phyloP scores from a whole-genome alignment of 2,329 filamentous ascomycete species.

The Claviceps cyperi region DNA sequence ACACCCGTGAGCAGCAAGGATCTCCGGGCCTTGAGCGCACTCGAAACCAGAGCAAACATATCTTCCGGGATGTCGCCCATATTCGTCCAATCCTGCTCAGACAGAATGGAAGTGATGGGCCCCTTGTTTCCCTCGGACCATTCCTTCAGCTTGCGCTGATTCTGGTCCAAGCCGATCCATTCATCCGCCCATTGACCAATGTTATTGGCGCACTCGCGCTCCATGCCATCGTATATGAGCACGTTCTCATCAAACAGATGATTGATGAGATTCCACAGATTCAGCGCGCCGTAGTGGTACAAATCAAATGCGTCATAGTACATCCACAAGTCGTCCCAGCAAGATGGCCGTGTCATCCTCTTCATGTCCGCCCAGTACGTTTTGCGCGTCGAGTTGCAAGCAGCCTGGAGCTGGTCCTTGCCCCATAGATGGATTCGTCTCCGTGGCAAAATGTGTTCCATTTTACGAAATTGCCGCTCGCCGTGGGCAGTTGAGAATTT shows the following conservation, averaged over 20 bases:
- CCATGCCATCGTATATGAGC: slow-evolving; percentile 15
- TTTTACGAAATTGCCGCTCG: slow-evolving; percentile 13
- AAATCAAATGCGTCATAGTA: slow-evolving; percentile 35
- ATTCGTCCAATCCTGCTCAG: slow-evolving; percentile 12
- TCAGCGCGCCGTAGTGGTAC: slow-evolving; percentile 31
- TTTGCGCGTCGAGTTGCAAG: slow-evolving; percentile 24
- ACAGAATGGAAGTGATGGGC: slow-evolving; percentile 15
- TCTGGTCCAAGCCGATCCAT: slow-evolving; percentile 19
- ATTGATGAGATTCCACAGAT: slow-evolving; percentile 32
- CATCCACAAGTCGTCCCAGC: slow-evolving; percentile 28
- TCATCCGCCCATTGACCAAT: slow-evolving; percentile 22
- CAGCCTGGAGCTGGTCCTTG: slow-evolving; percentile 22
- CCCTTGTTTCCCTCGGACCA: slow-evolving; percentile 13
- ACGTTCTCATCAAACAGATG: slow-evolving; percentile 27
- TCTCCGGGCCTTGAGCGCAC: slow-evolving; percentile 20
- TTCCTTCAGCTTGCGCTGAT: slow-evolving; percentile 17
- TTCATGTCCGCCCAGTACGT: slow-evolving; percentile 22
- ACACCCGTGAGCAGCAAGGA: slow-evolving; percentile 11
- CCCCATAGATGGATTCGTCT: slow-evolving; percentile 24
- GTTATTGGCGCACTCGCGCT: slow-evolving; percentile 13
- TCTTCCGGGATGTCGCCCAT: slow-evolving; percentile 18
- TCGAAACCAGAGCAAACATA: slow-evolving; percentile 16
- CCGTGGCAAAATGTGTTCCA: slow-evolving; percentile 14
- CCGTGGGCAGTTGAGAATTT: slow-evolving; percentile 26
- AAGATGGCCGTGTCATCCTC: slow-evolving; percentile 15